A percentile compares a stretch with the other conserved stretches of the same genome.
These are phyloP conservation scores for Camellia japonica DNA, from an alignment of 148 eudicot species.

Conservation along the genomic window DNA sequence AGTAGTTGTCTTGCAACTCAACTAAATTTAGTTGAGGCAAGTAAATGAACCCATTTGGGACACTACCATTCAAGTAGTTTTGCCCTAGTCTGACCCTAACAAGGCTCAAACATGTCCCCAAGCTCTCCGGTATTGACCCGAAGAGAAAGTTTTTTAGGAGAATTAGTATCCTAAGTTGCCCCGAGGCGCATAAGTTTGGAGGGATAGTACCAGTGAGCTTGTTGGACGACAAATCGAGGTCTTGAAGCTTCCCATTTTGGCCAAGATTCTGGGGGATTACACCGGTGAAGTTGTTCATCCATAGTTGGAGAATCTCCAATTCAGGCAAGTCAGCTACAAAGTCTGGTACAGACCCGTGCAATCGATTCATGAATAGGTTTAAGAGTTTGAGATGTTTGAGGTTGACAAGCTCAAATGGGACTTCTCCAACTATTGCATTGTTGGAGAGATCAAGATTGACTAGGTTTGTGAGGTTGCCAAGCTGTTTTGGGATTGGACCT, in stretches of 20 bases:
- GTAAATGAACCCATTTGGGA: slow-evolving; percentile 80
- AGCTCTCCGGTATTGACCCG: slow-evolving; percentile 66
- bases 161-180: slow-evolving; percentile 57
- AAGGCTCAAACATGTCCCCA: slow-evolving; percentile 73
- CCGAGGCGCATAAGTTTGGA: slow-evolving; percentile 60
- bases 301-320: slow-evolving; percentile 57
- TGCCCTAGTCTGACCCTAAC: slow-evolving; percentile 76
- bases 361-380: slow-evolving; percentile 74
- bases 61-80: slow-evolving; percentile 86
- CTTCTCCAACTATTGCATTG: slow-evolving; percentile 72
- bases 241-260: slow-evolving; percentile 50
- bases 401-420: slow-evolving; percentile 58
- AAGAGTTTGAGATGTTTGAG: slow-evolving; percentile 54
- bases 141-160: slow-evolving; percentile 76
- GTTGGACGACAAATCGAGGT: slow-evolving; percentile 84
- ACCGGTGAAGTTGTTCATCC: slow-evolving; percentile 96
- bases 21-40: slow-evolving; percentile 72
- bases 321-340: slow-evolving; percentile 64
- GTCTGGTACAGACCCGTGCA: slow-evolving; percentile 89
- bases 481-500: slow-evolving; percentile 60
- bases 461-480: slow-evolving; percentile 68
- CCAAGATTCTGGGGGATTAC: slow-evolving; percentile 71
- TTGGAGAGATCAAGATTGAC: slow-evolving; percentile 71
- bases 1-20: slow-evolving; percentile 70
- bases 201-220: slow-evolving; percentile 97